phyloP scores from a whole-genome alignment of 345 rosid genomes.

The Camelina hispida region DNA sequence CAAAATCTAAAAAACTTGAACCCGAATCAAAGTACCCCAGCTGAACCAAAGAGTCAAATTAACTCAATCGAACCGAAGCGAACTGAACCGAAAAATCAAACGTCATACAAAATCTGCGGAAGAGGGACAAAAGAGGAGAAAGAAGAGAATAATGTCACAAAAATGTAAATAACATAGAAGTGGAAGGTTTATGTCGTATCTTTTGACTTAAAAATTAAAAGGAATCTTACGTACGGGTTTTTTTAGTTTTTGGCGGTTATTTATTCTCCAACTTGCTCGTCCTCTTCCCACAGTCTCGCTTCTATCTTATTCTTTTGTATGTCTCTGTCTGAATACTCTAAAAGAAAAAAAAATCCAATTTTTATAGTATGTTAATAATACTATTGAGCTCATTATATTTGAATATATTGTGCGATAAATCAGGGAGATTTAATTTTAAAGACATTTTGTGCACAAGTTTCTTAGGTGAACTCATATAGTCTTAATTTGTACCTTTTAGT shows the following conservation, averaged over 20 bases:
- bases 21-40: background rate
- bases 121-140: background rate
- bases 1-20: background rate
- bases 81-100: background rate
- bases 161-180: background rate
- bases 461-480: slow-evolving; percentile 4
- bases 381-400: background rate
- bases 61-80: background rate
- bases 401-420: background rate
- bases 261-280: slow-evolving; percentile 24
- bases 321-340: background rate
- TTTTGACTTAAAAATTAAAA: background rate
- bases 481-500: background rate
- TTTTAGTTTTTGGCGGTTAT: slow-evolving; percentile 22
- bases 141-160: background rate
- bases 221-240: background rate
- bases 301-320: background rate
- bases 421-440: background rate
- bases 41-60: background rate
- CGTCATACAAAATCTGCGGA: background rate
- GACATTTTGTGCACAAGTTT: slow-evolving; percentile 9
- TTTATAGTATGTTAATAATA: background rate
- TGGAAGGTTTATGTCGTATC: background rate
- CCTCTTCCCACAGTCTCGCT: background rate
- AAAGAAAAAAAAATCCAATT: background rate